Evolutionary conservation across 805 yeast species (phyloP).

Genomic region (Cyberlindnera nakhonratchasimensis): DNA sequence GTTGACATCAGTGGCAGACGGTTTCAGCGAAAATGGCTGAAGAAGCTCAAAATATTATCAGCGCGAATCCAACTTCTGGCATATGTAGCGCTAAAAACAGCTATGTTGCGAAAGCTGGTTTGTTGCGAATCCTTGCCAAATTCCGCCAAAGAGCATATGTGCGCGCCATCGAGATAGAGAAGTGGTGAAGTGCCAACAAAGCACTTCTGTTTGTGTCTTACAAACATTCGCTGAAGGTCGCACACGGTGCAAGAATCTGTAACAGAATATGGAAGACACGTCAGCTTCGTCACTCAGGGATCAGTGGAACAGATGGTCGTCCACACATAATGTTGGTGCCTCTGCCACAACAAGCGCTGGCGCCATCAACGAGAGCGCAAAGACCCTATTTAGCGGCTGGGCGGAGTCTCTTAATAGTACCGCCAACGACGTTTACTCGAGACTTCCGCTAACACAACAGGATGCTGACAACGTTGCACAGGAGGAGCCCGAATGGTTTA

Average conservation of each 20-base stretch:
- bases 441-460: slow-evolving; percentile 61
- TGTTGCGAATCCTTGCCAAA: too few relatives aligned
- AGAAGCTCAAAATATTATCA: too few relatives aligned
- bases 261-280: slow-evolving; percentile 15
- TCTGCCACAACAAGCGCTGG: slow-evolving; percentile 10
- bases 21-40: too few relatives aligned
- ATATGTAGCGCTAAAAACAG: too few relatives aligned
- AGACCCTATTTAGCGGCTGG: slow-evolving; percentile 36
- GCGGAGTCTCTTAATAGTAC: slow-evolving; percentile 36
- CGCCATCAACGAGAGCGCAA: slow-evolving; percentile 33
- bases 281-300: slow-evolving; percentile 32
- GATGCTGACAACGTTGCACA: slow-evolving; percentile 39
- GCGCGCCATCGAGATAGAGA: too few relatives aligned
- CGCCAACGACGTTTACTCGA: slow-evolving; percentile 56
- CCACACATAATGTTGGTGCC: slow-evolving; percentile 24
- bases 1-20: slow-evolving; percentile 5
- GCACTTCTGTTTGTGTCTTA: background rate
- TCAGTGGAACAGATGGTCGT: slow-evolving; percentile 39
- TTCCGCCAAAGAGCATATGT: too few relatives aligned
- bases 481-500: slow-evolving; percentile 77
- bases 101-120: too few relatives aligned
- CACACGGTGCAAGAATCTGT: background rate
- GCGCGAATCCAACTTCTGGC: too few relatives aligned
- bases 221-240: background rate
- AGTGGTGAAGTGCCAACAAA: background rate